Evolutionary conservation across 2,329 filamentous ascomycete species (phyloP).

Genomic region (Capronia coronata): DNA sequence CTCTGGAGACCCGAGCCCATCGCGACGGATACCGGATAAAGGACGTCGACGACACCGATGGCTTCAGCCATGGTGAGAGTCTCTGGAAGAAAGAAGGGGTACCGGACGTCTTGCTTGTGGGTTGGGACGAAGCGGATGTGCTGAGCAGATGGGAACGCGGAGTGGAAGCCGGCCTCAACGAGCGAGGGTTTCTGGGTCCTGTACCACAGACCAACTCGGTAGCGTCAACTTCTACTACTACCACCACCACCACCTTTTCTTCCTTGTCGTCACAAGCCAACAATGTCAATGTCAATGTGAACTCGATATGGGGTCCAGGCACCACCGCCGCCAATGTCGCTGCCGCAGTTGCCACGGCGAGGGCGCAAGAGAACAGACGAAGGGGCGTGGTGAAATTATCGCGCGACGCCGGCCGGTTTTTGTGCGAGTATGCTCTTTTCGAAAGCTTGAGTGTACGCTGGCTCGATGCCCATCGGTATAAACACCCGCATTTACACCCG

Average conservation of each 20-base stretch:
- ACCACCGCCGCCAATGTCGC: slow-evolving; percentile 1
- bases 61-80: slow-evolving; percentile 42
- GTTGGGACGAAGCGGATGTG: slow-evolving; percentile 53
- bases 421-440: slow-evolving; percentile 76
- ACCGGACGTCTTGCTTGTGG: slow-evolving; percentile 49
- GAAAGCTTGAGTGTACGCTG: slow-evolving; percentile 32
- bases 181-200: slow-evolving; percentile 11
- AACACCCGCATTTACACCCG: background rate
- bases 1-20: slow-evolving; percentile 63
- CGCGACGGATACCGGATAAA: slow-evolving; percentile 63
- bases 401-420: slow-evolving; percentile 63
- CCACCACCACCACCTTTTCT: background rate
- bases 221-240: too few species aligned
- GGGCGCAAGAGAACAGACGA: slow-evolving; percentile 12
- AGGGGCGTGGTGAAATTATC: slow-evolving; percentile 50
- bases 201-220: background rate
- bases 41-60: slow-evolving; percentile 58
- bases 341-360: background rate
- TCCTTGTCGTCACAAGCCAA: background rate
- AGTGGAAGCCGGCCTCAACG: slow-evolving; percentile 11
- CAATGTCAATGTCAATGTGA: background rate
- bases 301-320: slow-evolving; percentile 12
- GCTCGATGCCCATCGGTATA: slow-evolving; percentile 10
- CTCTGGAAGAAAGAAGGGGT: slow-evolving; percentile 48
- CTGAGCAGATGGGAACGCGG: slow-evolving; percentile 50